phyloP scores from a whole-genome alignment of 306 rosid genomes.

The Cyclanthera cordifolia region DNA sequence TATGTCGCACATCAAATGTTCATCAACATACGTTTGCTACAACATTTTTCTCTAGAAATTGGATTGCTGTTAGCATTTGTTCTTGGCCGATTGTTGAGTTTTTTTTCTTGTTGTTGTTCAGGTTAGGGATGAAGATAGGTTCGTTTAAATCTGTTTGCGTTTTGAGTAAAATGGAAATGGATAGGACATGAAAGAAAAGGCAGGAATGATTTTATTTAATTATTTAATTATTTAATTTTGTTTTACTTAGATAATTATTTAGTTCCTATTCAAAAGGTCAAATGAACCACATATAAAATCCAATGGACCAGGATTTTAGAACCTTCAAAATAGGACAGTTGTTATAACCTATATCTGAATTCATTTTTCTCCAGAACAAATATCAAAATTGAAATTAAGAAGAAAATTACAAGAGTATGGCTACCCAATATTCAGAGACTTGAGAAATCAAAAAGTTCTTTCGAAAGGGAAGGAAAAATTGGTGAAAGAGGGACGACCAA shows the following conservation, averaged over 20 bases:
- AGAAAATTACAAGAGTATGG: no score
- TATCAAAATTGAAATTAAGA: no score
- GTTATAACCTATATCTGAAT: not conserved
- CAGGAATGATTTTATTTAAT: not conserved
- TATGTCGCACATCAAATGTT: constrained; percentile 88
- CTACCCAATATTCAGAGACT: no score
- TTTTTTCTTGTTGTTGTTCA: no score
- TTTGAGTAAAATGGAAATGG: not conserved
- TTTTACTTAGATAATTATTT: not conserved
- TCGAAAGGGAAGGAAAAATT: no score
- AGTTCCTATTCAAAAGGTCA: not conserved
- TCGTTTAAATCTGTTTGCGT: not conserved
- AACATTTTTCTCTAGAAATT: constrained; percentile 39
- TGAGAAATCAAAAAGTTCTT: no score
- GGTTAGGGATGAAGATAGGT: not conserved
- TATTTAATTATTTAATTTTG: not conserved
- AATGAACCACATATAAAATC: not conserved
- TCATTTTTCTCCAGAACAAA: no score
- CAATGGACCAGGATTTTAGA: constrained; percentile 4
- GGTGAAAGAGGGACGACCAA: no score
- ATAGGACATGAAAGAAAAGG: not conserved
- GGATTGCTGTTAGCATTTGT: not conserved
- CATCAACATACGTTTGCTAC: constrained; percentile 93
- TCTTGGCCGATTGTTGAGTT: not conserved
- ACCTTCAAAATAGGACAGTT: not conserved